Evolutionary conservation across 2,329 filamentous ascomycete genomes (phyloP), one percentile per base, ranked within the genome.

Genomic region (Pyrenophora teres): DNA sequence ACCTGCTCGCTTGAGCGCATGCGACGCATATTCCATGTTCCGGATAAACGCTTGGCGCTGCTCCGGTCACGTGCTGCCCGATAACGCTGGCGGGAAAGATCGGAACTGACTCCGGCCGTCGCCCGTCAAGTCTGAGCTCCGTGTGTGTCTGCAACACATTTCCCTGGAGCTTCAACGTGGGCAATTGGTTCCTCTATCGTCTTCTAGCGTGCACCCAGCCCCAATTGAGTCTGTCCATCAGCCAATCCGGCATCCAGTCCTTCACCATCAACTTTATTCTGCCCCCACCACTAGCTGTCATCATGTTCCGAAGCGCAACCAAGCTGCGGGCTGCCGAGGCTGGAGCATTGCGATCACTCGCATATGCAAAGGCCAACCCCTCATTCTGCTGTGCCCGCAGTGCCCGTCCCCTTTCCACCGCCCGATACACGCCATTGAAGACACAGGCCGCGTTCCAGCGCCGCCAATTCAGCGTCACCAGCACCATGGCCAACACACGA

Each of bases 401-500:
- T 38, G 44, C 57, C 42, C 67, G 64, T 41, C 52, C 64, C 44
- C 67, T 72, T 60, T 70, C 67, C 55, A 65, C 64, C 44, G 41
- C 55, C 57, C 50, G 44, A 41, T 56, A 42, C 54, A 56, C 62
- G 46, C 62, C 60, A 44, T 54, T 65, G 58, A 55, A 43, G 36
- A 37, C 59, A 8, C 62, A 62, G 46, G 31, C 33, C 31, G 40
- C 51, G 51, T 50, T 60, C 51, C 59, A 61, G 41, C 56, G 55
- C 54, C 69, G 71, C 56, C 64, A 60, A 25, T 74, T 74, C 60
- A 64, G 52, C 59, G 57, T 62, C 47, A 67, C 71, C 46, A 55
- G 57, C 60, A 71, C 39, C 47, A 75, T 75, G 72, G 69, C 70
- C 54, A 68, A 65, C 48, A 88, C 87, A 62, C 86, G 94, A 78